Percentiles rank a stretch among this genome's conserved stretches.
Conservation (phyloP, 2,329 filamentous ascomycete genomes). For the Fusarium scirpi region DNA sequence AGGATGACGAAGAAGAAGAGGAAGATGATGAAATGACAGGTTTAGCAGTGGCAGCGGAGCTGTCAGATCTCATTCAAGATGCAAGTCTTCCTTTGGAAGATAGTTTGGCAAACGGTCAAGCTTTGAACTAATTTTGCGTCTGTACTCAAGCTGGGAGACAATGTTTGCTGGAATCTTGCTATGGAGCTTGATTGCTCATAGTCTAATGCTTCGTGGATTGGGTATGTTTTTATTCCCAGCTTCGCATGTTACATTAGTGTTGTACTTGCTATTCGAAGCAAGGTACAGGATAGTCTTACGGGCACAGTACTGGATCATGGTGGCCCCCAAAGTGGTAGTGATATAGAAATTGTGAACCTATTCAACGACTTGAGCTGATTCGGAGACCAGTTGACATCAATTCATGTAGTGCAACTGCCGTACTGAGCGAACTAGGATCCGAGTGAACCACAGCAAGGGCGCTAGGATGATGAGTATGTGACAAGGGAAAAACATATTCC, state of each 20-base stretch:
- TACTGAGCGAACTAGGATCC: neutral
- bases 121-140: neutral
- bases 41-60: constrained; percentile 28
- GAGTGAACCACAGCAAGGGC: neutral
- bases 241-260: neutral
- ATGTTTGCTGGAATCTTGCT: neutral
- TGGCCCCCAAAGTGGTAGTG: neutral
- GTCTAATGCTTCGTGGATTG: neutral
- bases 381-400: neutral
- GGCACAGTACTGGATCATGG: neutral
- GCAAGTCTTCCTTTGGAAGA: constrained; percentile 36
- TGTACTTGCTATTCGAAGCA: neutral
- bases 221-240: neutral
- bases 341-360: neutral
- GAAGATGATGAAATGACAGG: constrained; percentile 33
- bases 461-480: neutral
- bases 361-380: neutral
- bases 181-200: neutral
- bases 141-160: neutral
- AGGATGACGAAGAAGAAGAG: constrained; percentile 32
- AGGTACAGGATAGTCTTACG: neutral
- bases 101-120: constrained; percentile 4
- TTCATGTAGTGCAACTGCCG: neutral
- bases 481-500: neutral
- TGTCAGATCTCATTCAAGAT: constrained; percentile 37